These are phyloP conservation scores for Aspergillus nomiae DNA, from an alignment of 2,329 filamentous ascomycete genomes.

Conservation along the genomic window DNA sequence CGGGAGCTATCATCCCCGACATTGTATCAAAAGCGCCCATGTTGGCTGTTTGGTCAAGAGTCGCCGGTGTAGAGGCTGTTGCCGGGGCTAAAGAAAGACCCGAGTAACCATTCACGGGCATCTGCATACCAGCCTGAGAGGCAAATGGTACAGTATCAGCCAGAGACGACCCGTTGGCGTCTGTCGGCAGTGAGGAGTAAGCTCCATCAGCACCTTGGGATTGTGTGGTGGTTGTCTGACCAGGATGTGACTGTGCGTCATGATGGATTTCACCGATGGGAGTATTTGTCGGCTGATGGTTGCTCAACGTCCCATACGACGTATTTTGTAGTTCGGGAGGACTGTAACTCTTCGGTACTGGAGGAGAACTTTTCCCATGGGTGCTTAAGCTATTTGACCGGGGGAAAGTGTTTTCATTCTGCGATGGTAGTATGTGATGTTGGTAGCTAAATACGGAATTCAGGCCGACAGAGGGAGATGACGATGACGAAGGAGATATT, in stretches of 20 bases:
- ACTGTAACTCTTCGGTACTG: constrained; percentile 30
- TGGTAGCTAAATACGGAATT: constrained; percentile 26
- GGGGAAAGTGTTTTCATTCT: constrained; percentile 26
- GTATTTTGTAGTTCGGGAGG: constrained; percentile 24
- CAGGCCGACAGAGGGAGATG: constrained; percentile 28
- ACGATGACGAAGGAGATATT: constrained; percentile 29
- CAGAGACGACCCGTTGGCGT: constrained; percentile 20
- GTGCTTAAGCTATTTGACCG: constrained; percentile 31
- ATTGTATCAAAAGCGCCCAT: constrained; percentile 28
- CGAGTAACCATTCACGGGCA: constrained; percentile 23
- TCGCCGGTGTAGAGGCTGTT: constrained; percentile 25
- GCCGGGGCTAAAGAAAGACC: constrained; percentile 22
- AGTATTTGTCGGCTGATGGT: constrained; percentile 14
- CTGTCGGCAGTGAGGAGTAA: constrained; percentile 21
- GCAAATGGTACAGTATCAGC: constrained; percentile 20
- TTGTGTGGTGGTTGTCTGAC: constrained; percentile 15
- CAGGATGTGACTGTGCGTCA: constrained; percentile 13
- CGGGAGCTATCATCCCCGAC: constrained; percentile 27
- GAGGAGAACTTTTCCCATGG: constrained; percentile 31
- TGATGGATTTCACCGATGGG: constrained; percentile 20
- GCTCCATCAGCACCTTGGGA: constrained; percentile 14
- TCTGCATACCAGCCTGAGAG: constrained; percentile 18
- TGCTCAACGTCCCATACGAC: constrained; percentile 19
- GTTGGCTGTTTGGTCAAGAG: constrained; percentile 28
- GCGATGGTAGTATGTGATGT: constrained; percentile 27